Evolutionary conservation across 768 basidiomycete genomes (phyloP), one percentile per base, ranked within the genome.

Genomic region (Leccinum subgranulosum): DNA sequence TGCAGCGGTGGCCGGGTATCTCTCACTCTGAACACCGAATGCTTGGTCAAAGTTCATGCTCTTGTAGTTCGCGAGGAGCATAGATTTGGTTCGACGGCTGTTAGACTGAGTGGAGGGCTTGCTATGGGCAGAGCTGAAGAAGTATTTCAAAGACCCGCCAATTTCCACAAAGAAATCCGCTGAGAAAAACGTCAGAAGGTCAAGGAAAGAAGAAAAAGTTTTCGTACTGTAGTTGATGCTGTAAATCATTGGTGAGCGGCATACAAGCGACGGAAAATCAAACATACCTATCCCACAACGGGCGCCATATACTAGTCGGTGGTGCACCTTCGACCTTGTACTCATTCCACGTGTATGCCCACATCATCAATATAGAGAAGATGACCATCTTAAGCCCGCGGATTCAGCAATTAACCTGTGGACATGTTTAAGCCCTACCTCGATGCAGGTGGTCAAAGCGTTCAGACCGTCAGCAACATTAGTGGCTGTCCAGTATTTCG

Each of bases 381-480:
- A 92, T 75, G 47, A 93, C 84, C 92, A 94, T 94, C 89, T 92
- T 60, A 2, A 49, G 51, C 21, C 33, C 15, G 14, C 7, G 6
- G 29, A 19, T 53, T 54, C 53, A 64, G 58, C 57, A 39, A 28
- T 25, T 47, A 53, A 12, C n/a, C 17, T 12, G 12, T 46, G n/a
- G 33, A 6, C 0, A 33, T n/a, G 17, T 27, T 53, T 19, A 39
- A 29, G 41, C 58, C 70, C 54, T 61, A 90, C 91, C 82, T 96
- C 94, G 50, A 95, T 83, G 61, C 89, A 91, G 29, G 85, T 91
- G 17, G 88, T 77, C 4, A 97, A 78, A 0, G 94, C 92, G 60
- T 85, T 89, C 29, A 95, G 73, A 1, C 94, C 94, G 57, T 96
- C 81, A 1, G 92, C 82, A 51, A 96, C 84, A 66, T 96, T 96